Evolutionary conservation across 371 early-diverging fungal genomes (phyloP), one percentile per base, ranked within the genome.

Genomic region (Modicella reniformis): DNA sequence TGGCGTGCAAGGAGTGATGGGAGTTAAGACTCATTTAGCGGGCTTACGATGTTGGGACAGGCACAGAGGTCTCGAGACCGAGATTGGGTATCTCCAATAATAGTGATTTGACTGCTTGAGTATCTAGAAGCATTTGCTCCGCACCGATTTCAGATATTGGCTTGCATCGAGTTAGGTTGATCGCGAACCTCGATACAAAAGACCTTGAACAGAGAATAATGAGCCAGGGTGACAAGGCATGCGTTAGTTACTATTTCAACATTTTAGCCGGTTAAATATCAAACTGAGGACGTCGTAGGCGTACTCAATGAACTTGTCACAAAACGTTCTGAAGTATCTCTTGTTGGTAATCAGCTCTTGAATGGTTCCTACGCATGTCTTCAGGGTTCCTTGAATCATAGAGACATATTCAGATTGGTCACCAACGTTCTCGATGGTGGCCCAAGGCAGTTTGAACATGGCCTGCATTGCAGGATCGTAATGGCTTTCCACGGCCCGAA

Each of bases 331-430:
- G 61, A 92, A 93, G 74, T 93, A 95, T 48, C 93, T 89, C 59
- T 86, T 81, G 57, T 87, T 91, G 26, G 90, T 86, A 30, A 98
- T 80, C 8, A 83, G 72, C 47, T 82, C 83, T 28, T 91, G 85
- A 7, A 93, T 82, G 4, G 85, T 65, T 3, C 84, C 81, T 1
- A 91, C 83, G 51, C 84, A 82, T 1, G 74, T 70, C 37, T 75
- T 75, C 15, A 94, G 76, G 6, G 83, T 82, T 17, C 79, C 82
- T 30, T 88, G 88, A 32, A 94, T 84, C 67, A 83, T 76, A 2
- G 87, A 86, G 25, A 97, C 90, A 81, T 96, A 96, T 56, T 89
- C 92, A 0, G 95, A 94, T 72, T 96, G 96, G 76, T 98, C 98
- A 9, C 97, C 98, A 9, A 96, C 97, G 2, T 90, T 81, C 59